Conservation (phyloP, 2,329 filamentous ascomycete genomes). For the Aspergillus intermedius region DNA sequence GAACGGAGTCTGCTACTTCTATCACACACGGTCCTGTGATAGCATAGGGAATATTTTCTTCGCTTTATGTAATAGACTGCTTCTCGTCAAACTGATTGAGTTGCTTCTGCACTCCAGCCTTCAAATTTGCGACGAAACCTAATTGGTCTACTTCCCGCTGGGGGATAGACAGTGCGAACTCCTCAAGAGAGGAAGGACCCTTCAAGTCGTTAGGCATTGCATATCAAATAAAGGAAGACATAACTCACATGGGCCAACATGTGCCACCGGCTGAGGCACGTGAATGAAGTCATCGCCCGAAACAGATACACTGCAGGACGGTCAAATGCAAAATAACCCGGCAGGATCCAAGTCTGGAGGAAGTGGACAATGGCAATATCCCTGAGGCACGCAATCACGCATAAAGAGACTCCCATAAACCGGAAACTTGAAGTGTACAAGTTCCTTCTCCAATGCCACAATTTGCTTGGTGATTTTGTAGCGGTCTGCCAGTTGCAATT, state of each 20-base stretch:
- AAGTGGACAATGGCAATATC: slow-evolving; percentile 6
- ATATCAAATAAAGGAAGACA: not conserved
- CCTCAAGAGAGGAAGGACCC: slow-evolving; percentile 7
- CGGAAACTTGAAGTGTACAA: slow-evolving; percentile 22
- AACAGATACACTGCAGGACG: slow-evolving; percentile 1
- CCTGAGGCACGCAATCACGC: slow-evolving; percentile 7
- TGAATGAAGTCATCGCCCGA: not conserved
- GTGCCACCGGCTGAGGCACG: not conserved
- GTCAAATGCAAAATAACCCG: slow-evolving; percentile 12
- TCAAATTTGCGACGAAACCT: not conserved
- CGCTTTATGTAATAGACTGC: slow-evolving; percentile 15
- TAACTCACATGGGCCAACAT: slow-evolving; percentile 13
- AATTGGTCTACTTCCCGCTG: slow-evolving; percentile 11
- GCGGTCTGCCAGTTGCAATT: slow-evolving; percentile 7
- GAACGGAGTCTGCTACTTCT: slow-evolving; percentile 5
- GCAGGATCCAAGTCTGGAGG: slow-evolving; percentile 10
- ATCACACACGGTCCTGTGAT: slow-evolving; percentile 10
- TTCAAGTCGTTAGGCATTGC: slow-evolving; percentile 6
- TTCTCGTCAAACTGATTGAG: slow-evolving; percentile 8
- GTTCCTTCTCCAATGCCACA: slow-evolving; percentile 19
- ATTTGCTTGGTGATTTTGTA: slow-evolving; percentile 19
- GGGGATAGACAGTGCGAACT: slow-evolving; percentile 12
- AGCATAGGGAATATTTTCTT: slow-evolving; percentile 9
- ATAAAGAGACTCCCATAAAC: slow-evolving; percentile 29
- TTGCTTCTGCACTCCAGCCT: slow-evolving; percentile 8